Conservation (phyloP, 2,329 filamentous ascomycete genomes). For the Xylaria sp. region DNA sequence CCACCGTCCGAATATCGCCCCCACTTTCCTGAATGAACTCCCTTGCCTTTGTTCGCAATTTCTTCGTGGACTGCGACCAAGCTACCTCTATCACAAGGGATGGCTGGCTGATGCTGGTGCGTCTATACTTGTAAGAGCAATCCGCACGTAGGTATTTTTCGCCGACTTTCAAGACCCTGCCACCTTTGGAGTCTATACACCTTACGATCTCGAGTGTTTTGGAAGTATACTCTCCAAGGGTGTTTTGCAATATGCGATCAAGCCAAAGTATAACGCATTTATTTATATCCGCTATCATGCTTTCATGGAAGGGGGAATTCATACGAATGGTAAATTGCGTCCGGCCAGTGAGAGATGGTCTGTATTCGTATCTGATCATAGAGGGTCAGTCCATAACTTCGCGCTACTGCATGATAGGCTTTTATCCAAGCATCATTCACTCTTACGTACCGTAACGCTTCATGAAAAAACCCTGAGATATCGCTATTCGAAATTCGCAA, state of each 20-base stretch:
- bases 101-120: neutral
- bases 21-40: slow-evolving; percentile 17
- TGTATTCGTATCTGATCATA: slow-evolving; percentile 20
- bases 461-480: slow-evolving; percentile 19
- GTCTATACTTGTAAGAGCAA: slow-evolving; percentile 14
- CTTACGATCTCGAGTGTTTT: neutral
- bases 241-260: neutral
- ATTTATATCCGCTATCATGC: slow-evolving; percentile 13
- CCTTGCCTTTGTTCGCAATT: slow-evolving; percentile 8
- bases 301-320: slow-evolving; percentile 15
- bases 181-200: neutral
- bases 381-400: neutral
- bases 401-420: neutral
- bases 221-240: neutral
- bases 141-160: slow-evolving; percentile 15
- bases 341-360: slow-evolving; percentile 13
- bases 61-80: slow-evolving; percentile 13
- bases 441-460: slow-evolving; percentile 12
- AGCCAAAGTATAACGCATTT: neutral
- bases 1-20: slow-evolving; percentile 14
- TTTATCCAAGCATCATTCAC: neutral
- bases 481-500: slow-evolving; percentile 5
- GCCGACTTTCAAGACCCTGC: neutral
- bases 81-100: slow-evolving; percentile 9
- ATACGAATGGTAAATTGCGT: slow-evolving; percentile 19